phyloP scores from a whole-genome alignment of 2,329 filamentous ascomycete species.

The Calonectria leucothoes region DNA sequence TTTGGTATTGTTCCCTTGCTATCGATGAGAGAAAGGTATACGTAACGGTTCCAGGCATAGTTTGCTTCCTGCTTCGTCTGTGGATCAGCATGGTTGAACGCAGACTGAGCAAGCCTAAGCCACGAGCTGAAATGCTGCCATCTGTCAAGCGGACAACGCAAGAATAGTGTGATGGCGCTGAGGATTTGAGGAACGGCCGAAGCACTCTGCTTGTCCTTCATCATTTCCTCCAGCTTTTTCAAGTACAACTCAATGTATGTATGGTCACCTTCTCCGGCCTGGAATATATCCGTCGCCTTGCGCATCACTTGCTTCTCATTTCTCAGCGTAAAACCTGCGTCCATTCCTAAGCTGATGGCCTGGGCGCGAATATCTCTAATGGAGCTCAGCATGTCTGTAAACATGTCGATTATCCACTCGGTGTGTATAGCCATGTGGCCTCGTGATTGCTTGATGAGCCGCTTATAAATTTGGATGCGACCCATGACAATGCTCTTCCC shows the following conservation, averaged over 20 bases:
- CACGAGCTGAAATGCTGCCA: constrained; percentile 83
- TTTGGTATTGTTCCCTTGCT: constrained; percentile 61
- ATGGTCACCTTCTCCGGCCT: constrained; percentile 61
- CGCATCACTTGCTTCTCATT: constrained; percentile 76
- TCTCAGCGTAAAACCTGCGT: constrained; percentile 76
- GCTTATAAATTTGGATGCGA: constrained; percentile 82
- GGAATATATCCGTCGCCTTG: constrained; percentile 73
- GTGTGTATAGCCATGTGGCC: constrained; percentile 76
- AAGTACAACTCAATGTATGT: constrained; percentile 78
- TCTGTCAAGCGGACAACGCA: constrained; percentile 72
- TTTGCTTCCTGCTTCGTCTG: constrained; percentile 81
- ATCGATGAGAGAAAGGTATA: constrained; percentile 78
- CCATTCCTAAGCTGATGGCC: constrained; percentile 79
- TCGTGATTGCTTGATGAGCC: constrained; percentile 78
- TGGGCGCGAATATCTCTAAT: constrained; percentile 80
- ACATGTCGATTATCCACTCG: constrained; percentile 85
- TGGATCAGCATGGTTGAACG: constrained; percentile 83
- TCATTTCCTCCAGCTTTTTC: constrained; percentile 75
- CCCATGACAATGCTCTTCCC: constrained; percentile 86
- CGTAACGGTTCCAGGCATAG: constrained; percentile 85
- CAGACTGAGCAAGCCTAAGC: constrained; percentile 82
- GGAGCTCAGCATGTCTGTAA: constrained; percentile 83
- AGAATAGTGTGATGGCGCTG: constrained; percentile 83
- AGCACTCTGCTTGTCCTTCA: constrained; percentile 64
- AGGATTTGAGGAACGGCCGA: constrained; percentile 86